Conservation (phyloP, 2,329 filamentous ascomycete species). For the Coniochaeta pulveracea region DNA sequence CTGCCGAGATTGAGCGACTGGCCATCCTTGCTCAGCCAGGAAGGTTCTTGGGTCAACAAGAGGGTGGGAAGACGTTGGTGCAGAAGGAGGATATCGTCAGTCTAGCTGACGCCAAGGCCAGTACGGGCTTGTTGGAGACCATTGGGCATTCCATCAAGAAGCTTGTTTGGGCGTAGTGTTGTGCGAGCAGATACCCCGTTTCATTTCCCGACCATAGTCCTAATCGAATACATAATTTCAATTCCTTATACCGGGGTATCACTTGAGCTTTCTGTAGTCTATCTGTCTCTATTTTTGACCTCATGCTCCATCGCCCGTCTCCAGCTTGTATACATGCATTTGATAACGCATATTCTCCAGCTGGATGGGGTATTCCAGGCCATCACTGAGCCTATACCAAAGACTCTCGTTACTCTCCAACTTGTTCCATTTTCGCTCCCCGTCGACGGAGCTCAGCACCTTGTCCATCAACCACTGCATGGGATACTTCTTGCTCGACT, state of each 20-base stretch:
- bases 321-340: slow-evolving; percentile 62
- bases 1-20: slow-evolving; percentile 64
- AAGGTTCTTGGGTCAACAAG: slow-evolving; percentile 23
- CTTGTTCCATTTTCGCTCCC: slow-evolving; percentile 55
- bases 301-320: too few relatives aligned
- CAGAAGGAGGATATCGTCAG: slow-evolving; percentile 65
- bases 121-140: slow-evolving; percentile 77
- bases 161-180: slow-evolving; percentile 62
- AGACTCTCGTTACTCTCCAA: slow-evolving; percentile 63
- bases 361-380: slow-evolving; percentile 67
- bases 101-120: slow-evolving; percentile 73
- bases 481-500: slow-evolving; percentile 57
- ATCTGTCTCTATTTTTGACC: too few relatives aligned
- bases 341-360: slow-evolving; percentile 96
- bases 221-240: too few relatives aligned
- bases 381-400: slow-evolving; percentile 69
- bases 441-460: slow-evolving; percentile 45
- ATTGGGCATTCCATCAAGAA: slow-evolving; percentile 86
- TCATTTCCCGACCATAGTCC: too few relatives aligned
- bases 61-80: slow-evolving; percentile 33
- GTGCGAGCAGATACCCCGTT: too few relatives aligned
- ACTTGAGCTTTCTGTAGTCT: background rate
- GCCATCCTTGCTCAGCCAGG: slow-evolving; percentile 35
- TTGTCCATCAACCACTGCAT: slow-evolving; percentile 92
- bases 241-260: background rate